Conservation (phyloP, 2,329 filamentous ascomycete species). For the Colletotrichum sidae region DNA sequence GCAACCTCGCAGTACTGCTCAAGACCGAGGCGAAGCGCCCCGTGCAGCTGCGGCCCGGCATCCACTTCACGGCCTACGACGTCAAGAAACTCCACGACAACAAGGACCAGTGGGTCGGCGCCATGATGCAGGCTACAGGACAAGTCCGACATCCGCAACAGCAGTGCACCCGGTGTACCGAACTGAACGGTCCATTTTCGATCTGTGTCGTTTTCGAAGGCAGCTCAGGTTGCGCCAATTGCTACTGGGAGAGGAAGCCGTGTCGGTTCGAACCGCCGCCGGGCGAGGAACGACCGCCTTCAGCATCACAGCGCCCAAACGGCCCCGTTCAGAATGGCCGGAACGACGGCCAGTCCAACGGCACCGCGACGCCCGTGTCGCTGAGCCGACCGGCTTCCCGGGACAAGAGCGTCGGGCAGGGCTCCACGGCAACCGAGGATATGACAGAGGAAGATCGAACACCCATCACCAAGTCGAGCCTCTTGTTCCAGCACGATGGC, state of each 20-base stretch:
- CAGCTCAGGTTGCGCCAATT: conserved; percentile 63
- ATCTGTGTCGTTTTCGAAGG: conserved; percentile 58
- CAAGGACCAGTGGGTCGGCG: conserved; percentile 56
- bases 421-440: conserved; percentile 28
- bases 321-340: conserved; percentile 1
- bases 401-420: conserved; percentile 22
- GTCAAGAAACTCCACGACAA: conserved; percentile 8
- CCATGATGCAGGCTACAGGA: conserved; percentile 63
- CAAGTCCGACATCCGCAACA: conserved; percentile 47
- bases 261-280: conserved; percentile 38
- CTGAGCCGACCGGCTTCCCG: conserved; percentile 26
- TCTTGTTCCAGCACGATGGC: conserved; percentile 62
- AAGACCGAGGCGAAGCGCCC: conserved; percentile 14
- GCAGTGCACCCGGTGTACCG: conserved; percentile 56
- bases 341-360: conserved; percentile 10
- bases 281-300: not conserved
- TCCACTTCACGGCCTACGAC: conserved; percentile 1
- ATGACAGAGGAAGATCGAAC: conserved; percentile 20
- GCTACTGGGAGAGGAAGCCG: conserved; percentile 59
- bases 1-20: conserved; percentile 6
- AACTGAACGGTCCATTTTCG: conserved; percentile 56
- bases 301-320: conserved; percentile 1
- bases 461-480: conserved; percentile 54
- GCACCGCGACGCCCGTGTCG: conserved; percentile 9
- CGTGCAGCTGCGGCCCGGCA: conserved; percentile 23